phyloP scores from a whole-genome alignment of 1,284 basidiomycete genomes.

The Marasmius oreades region DNA sequence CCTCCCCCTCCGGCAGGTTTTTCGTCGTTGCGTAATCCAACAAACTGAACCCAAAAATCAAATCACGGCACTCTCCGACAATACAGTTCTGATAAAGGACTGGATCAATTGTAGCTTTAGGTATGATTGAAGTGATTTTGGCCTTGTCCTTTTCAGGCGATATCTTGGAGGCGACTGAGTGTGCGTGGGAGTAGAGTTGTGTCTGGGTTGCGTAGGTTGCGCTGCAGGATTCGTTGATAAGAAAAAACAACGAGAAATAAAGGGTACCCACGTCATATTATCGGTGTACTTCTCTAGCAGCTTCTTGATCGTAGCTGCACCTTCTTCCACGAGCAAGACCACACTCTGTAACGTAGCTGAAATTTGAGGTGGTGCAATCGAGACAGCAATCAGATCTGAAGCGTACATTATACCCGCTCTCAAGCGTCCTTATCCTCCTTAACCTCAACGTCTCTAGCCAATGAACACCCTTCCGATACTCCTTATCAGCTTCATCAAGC shows the following conservation, averaged over 20 bases:
- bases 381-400: neutral
- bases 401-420: constrained; percentile 73
- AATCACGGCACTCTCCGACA: constrained; percentile 84
- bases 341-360: constrained; percentile 53
- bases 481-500: constrained; percentile 91
- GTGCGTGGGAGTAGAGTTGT: constrained; percentile 57
- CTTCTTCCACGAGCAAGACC: constrained; percentile 77
- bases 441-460: constrained; percentile 91
- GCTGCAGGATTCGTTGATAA: constrained; percentile 30
- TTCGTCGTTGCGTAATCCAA: constrained; percentile 90
- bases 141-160: constrained; percentile 68
- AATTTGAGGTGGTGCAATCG: constrained; percentile 2
- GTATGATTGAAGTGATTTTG: constrained; percentile 50
- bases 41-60: constrained; percentile 91
- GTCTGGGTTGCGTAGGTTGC: constrained; percentile 70
- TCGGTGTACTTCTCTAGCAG: constrained; percentile 74
- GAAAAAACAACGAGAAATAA: constrained; percentile 1
- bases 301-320: constrained; percentile 60
- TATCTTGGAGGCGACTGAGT: constrained; percentile 58
- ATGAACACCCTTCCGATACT: constrained; percentile 89
- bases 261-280: constrained; percentile 59
- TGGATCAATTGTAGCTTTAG: constrained; percentile 62
- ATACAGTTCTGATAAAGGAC: constrained; percentile 76
- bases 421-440: constrained; percentile 77
- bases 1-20: constrained; percentile 66